Evolutionary conservation across 2,329 filamentous ascomycete species (phyloP), one percentile per base, ranked within the genome.

Genomic region (Achaetomium macrosporum): DNA sequence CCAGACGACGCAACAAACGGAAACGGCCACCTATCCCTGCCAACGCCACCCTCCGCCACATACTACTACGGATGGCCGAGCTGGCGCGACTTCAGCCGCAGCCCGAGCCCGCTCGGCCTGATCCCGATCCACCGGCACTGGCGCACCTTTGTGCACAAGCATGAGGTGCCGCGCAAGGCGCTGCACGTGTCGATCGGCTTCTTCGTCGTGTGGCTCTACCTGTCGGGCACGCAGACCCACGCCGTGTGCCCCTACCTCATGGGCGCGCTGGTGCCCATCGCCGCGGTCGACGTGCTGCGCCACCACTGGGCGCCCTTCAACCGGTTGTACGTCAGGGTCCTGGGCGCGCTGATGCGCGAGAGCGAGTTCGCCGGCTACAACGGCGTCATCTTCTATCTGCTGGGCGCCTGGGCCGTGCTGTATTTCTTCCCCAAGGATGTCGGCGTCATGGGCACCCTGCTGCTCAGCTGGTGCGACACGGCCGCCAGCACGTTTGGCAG

Each of bases 111-210:
- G 10, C 78, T 97, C 5, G 93, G 93, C 9, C 77, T 97, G 45
- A 99, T 99, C 56, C 93, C 93, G 2, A 92, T 99, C 63, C 93
- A 99, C 69, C 79, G 88, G 56, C 87, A 93, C 66, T 99, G 93
- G 81, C 82, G 90, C 62, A 87, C 81, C 29, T 90, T 99, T 66
- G 88, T 96, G 58, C 93, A 99, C 77, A 90, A 90, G 64, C 92
- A 99, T 71, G 93, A 99, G 72, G 91, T 99, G 49, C 93, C 93
- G 10, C 86, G 93, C 63, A 99, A 99, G 71, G 75, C 84, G 39
- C 78, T 99, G 36, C 93, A 99, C 68, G 89, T 97, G 53, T 96
- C 91, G 44, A 99, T 99, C 66, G 93, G 93, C 50, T 97, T 97
- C 73, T 78, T 97, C 56, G 90, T 92, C 17, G 79, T 96, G 42